Percentiles rank a stretch among this genome's conserved stretches.
Evolutionary conservation across 2,329 filamentous ascomycete genomes (phyloP).

Genomic region (Phialophora macrospora): DNA sequence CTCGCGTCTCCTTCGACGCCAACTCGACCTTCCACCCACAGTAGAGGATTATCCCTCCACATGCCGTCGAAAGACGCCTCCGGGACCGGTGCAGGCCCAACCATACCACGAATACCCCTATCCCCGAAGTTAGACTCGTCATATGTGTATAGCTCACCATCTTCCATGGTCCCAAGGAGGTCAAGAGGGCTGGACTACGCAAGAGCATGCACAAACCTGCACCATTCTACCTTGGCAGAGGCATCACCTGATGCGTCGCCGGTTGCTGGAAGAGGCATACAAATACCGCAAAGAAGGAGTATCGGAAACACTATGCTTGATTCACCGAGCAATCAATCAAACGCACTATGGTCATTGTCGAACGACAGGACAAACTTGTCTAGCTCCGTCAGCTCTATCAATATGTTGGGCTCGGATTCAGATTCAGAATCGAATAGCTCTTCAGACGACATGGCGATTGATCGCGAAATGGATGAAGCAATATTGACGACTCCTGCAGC

Average conservation of each 20-base stretch:
- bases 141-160: slow-evolving; percentile 83
- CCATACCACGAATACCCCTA: slow-evolving; percentile 67
- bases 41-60: slow-evolving; percentile 71
- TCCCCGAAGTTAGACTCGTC: slow-evolving; percentile 86
- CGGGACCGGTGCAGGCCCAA: slow-evolving; percentile 50
- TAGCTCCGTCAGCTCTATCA: slow-evolving; percentile 79
- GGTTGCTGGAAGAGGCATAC: slow-evolving; percentile 70
- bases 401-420: slow-evolving; percentile 78
- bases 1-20: slow-evolving; percentile 71
- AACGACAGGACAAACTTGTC: slow-evolving; percentile 73
- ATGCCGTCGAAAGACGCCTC: slow-evolving; percentile 60
- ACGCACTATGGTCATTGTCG: slow-evolving; percentile 72
- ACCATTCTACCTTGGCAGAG: slow-evolving; percentile 92
- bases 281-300: slow-evolving; percentile 61
- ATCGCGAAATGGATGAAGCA: slow-evolving; percentile 74
- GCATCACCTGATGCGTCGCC: slow-evolving; percentile 90
- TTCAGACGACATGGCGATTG: slow-evolving; percentile 60
- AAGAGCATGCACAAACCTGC: slow-evolving; percentile 87
- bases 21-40: slow-evolving; percentile 67
- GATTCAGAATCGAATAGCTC: slow-evolving; percentile 72
- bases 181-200: slow-evolving; percentile 93
- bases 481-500: slow-evolving; percentile 84
- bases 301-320: slow-evolving; percentile 57
- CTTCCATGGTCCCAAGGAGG: slow-evolving; percentile 83
- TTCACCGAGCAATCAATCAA: slow-evolving; percentile 65